Evolutionary conservation across 2,329 filamentous ascomycete species (phyloP), one percentile per base, ranked within the genome.

Genomic region (Fusarium bulbicola): DNA sequence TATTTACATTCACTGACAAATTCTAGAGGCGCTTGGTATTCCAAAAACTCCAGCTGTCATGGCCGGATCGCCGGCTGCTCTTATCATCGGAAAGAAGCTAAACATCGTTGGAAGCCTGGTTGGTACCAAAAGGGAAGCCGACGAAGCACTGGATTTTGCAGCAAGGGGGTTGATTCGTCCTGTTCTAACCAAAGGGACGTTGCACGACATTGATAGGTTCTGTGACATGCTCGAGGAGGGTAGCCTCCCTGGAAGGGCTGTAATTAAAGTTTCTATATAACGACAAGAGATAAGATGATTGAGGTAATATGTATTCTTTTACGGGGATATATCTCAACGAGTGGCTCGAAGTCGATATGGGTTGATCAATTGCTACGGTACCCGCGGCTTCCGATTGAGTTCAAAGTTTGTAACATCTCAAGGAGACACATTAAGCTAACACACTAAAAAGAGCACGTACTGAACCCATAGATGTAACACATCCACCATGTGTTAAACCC

Each of bases 1-100:
- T 2, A 12, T 2, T 2, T 7, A 13, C 5, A 5, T 28, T 13
- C 8, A 20, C 24, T 45, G 4, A 45, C 11, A 20, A 8, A 0
- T 5, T 20, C 15, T 7, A 20, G 5, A 45, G 24, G 16, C 24
- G 16, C 24, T 45, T 20, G 16, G 24, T 13, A 20, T 45, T 13
- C 24, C 11, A 8, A 20, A 13, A 5, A 7, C 26, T 26, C 24
- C 24, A 0, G 7, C 16, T 26, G 6, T 45, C 10, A 26, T 45
- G 24, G 43, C 43, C 24, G 24, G 43, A 13, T 20, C 43, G 11
- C 5, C 16, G 2, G 43, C 43, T 28, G 24, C 24, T 8, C 24
- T 45, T 5, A 26, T 45, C 16, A 18, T 45, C 7, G 16, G 24
- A 13, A 20, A 26, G 24, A 45, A 13, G 24, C 12, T 45, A 0